Conservation (phyloP, 2,329 filamentous ascomycete genomes). For the Cercospora brassicicola region DNA sequence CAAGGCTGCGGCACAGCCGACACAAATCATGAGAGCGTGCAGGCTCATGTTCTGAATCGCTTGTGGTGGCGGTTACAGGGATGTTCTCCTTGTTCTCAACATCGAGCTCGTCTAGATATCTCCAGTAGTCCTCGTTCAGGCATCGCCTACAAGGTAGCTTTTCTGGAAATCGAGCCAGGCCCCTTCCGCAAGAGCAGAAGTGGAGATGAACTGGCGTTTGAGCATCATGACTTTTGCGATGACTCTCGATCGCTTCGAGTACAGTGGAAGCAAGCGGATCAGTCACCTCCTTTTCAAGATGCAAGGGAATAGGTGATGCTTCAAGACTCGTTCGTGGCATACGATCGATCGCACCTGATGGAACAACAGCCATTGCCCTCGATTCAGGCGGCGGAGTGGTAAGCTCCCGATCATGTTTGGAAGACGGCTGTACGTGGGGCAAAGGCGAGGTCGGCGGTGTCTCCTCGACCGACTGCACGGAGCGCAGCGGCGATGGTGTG, state of each 20-base stretch:
- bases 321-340: too few relatives aligned
- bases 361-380: too few relatives aligned
- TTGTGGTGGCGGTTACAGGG: too few relatives aligned
- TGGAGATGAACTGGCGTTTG: neutral
- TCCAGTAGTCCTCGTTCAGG: slow-evolving; percentile 1
- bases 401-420: too few relatives aligned
- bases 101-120: neutral
- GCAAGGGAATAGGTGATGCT: neutral
- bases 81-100: neutral
- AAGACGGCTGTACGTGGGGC: too few relatives aligned
- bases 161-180: neutral
- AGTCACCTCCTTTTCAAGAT: neutral
- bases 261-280: neutral
- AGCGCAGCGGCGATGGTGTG: too few relatives aligned
- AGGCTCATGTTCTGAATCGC: neutral
- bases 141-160: neutral
- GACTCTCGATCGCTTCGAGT: neutral
- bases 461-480: too few relatives aligned
- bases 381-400: too few relatives aligned
- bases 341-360: too few relatives aligned
- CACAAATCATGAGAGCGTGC: neutral
- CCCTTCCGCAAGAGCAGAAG: neutral
- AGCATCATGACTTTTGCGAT: neutral
- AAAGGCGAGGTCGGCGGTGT: too few relatives aligned
- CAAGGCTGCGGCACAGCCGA: neutral